Evolutionary conservation across 108 stramenopile species (phyloP), one percentile per base, ranked within the genome.

Genomic region (Fragilariopsis cylindrus): DNA sequence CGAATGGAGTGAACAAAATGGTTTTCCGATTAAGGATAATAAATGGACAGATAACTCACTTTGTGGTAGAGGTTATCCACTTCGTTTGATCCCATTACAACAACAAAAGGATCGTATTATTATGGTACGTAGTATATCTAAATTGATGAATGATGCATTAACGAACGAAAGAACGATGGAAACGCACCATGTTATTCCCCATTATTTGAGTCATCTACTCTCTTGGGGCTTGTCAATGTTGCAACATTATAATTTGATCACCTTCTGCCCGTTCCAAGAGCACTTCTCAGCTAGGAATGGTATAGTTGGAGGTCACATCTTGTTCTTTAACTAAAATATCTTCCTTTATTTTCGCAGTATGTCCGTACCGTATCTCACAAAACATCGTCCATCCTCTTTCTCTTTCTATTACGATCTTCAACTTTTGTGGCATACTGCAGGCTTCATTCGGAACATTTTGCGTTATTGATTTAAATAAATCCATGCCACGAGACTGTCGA

Each of bases 371-470:
- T 11, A n/a, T 11, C 63, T 15, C 47, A 39, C 48, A 40, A 56
- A 60, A 57, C 46, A 64, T 64, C 62, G 55, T 47, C 18, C 65
- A 44, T 71, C 64, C 30, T 70, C 50, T 65, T 53, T 19, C 11
- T 44, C 11, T 74, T 13, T 49, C 11, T 11, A 13, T 73, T 69
- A 21, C 41, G 46, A 44, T 19, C 40, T 16, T 7, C 5, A 39
- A 12, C 7, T 57, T 71, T 71, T n/a, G 44, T 41, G 15, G 19
- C 15, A 8, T 69, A 18, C 44, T 48, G 8, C 42, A 93, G 93
- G 91, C 89, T 18, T 82, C 91, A 8, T 81, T 85, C 74, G 90
- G 90, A 41, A 86, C 77, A 48, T 91, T 95, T 77, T 88, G 88
- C 52, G 81, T 85, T 7, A 76, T 92, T 42, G 82, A 91, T 72